These are phyloP conservation scores for Colletotrichum karsti DNA, from an alignment of 2,329 filamentous ascomycete genomes.

Conservation along the genomic window DNA sequence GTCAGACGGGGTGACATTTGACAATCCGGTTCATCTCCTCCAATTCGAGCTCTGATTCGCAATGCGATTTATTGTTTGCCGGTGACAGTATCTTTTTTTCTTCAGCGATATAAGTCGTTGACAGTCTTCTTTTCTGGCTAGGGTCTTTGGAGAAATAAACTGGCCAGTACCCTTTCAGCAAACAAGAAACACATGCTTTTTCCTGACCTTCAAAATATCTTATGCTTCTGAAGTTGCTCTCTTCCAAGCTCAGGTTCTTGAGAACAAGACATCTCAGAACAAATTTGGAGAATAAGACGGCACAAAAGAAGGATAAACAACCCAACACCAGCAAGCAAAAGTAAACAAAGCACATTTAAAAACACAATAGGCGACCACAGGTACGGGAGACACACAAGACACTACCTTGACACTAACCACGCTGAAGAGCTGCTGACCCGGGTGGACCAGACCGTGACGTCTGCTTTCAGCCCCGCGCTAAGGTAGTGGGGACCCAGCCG, in stretches of 20 bases:
- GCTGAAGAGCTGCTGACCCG: not conserved
- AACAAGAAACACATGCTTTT: too few species aligned
- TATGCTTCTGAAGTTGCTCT: too few species aligned
- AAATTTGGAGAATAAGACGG: not conserved
- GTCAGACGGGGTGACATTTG: conserved; percentile 18
- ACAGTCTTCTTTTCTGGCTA: not conserved
- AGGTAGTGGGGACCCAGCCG: conserved; percentile 22
- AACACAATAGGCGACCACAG: not conserved
- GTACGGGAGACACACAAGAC: not conserved
- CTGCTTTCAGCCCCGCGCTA: conserved; percentile 29
- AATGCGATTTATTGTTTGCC: not conserved
- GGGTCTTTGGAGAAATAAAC: too few species aligned
- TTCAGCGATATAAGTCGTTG: not conserved
- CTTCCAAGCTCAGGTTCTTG: too few species aligned
- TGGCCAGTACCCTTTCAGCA: too few species aligned
- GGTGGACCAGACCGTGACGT: conserved; percentile 13
- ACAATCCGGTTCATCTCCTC: not conserved
- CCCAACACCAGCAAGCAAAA: not conserved
- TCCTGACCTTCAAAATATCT: too few species aligned
- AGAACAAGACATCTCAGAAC: too few species aligned
- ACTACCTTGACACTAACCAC: too few species aligned
- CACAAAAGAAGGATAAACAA: not conserved
- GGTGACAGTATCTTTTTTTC: not conserved
- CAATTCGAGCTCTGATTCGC: not conserved
- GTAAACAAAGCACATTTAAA: not conserved